Percentiles rank a stretch among this genome's conserved stretches.
These are phyloP conservation scores for Geum urbanum DNA, from an alignment of 306 rosid genomes.

Conservation along the genomic window DNA sequence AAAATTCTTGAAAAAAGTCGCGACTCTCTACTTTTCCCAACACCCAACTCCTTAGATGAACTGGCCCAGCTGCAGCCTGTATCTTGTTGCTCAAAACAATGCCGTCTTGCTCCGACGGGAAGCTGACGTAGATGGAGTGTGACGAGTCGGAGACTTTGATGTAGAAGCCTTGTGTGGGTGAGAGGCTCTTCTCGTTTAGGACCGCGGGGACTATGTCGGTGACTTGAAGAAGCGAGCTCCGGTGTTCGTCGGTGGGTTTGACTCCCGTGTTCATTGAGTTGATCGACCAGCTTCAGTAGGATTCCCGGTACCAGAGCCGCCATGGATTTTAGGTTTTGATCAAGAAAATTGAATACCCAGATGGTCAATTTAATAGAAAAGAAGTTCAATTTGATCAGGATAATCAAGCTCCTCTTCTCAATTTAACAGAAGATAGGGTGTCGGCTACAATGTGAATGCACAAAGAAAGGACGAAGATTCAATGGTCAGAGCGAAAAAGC, in stretches of 20 bases:
- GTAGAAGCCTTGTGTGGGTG: slow-evolving; percentile 77
- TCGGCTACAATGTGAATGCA: no score
- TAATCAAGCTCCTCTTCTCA: background rate
- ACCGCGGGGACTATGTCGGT: slow-evolving; percentile 91
- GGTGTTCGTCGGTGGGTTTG: slow-evolving; percentile 73
- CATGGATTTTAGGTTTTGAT: slow-evolving; percentile 28
- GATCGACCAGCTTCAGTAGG: slow-evolving; percentile 68
- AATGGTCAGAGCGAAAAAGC: no score
- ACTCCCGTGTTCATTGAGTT: slow-evolving; percentile 58
- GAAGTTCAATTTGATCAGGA: background rate
- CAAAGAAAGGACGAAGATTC: no score
- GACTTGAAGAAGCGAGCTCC: slow-evolving; percentile 77
- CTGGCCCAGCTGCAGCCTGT: slow-evolving; percentile 90
- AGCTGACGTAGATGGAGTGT: slow-evolving; percentile 69
- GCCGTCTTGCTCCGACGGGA: slow-evolving; percentile 80
- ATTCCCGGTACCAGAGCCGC: slow-evolving; percentile 85
- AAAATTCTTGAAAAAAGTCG: no score
- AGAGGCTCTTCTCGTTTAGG: slow-evolving; percentile 69
- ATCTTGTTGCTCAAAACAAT: slow-evolving; percentile 77
- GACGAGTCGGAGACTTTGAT: slow-evolving; percentile 85
- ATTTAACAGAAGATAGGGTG: slow-evolving; percentile 4
- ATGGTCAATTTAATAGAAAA: background rate
- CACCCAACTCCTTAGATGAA: no score
- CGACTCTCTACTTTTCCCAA: no score
- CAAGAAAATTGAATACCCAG: background rate